phyloP scores from a whole-genome alignment of 2,329 filamentous ascomycete species.

The Pochonia chlamydosporia region DNA sequence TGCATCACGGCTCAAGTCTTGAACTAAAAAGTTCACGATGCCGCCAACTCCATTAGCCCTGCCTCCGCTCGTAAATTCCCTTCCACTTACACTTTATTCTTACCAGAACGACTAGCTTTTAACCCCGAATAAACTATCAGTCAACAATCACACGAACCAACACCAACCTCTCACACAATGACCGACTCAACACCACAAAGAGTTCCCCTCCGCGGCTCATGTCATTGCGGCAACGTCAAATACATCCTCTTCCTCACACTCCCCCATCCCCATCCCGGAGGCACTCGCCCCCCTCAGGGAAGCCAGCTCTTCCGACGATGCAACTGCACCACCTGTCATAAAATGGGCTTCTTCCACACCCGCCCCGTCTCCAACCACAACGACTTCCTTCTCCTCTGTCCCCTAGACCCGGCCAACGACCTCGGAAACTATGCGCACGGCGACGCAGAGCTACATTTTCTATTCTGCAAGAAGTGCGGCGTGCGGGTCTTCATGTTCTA shows the following conservation, averaged over 20 bases:
- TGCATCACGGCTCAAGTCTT: too few relatives aligned
- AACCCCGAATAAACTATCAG: too few relatives aligned
- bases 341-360: conserved; percentile 39
- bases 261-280: conserved; percentile 21
- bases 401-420: too few relatives aligned
- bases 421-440: conserved; percentile 35
- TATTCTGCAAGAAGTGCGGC: conserved; percentile 42
- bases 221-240: conserved; percentile 37
- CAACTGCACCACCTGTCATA: conserved; percentile 45
- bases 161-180: too few relatives aligned
- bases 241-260: conserved; percentile 38
- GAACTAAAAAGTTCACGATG: too few relatives aligned
- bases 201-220: conserved; percentile 32
- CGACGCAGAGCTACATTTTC: conserved; percentile 27
- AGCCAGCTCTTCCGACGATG: conserved; percentile 27
- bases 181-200: too few relatives aligned
- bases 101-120: too few relatives aligned
- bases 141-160: too few relatives aligned
- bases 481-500: conserved; percentile 35
- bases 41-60: too few relatives aligned
- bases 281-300: conserved; percentile 12
- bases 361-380: conserved; percentile 27
- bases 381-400: conserved; percentile 45
- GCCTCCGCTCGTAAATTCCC: too few relatives aligned
- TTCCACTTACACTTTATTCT: too few relatives aligned